Percentiles rank a stretch among this genome's conserved stretches.
Evolutionary conservation across 495 filamentous ascomycete genomes (phyloP).

Genomic region (Tuber umbilicatum): DNA sequence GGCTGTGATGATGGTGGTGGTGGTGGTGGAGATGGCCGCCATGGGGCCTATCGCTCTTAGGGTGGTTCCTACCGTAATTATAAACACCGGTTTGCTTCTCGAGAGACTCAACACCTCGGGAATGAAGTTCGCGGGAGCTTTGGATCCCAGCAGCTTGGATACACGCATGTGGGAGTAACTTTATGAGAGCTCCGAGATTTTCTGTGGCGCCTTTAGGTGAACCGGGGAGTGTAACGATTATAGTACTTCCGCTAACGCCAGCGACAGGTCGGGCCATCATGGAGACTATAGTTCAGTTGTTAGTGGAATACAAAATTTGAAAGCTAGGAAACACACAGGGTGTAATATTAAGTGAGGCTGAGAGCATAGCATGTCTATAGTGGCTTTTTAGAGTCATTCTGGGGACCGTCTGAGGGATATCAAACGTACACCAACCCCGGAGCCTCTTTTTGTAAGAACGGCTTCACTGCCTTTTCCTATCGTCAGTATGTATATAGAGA

Average conservation of each 20-base stretch:
- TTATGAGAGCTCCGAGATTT: slow-evolving; percentile 86
- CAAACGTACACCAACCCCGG: slow-evolving; percentile 70
- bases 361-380: slow-evolving; percentile 79
- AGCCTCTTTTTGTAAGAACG: slow-evolving; percentile 78
- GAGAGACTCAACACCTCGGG: slow-evolving; percentile 71
- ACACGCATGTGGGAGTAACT: slow-evolving; percentile 87
- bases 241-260: slow-evolving; percentile 71
- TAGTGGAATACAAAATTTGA: background rate
- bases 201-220: slow-evolving; percentile 96
- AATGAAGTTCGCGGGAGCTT: slow-evolving; percentile 73
- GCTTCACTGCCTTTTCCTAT: slow-evolving; percentile 61
- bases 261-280: slow-evolving; percentile 95
- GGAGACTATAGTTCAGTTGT: slow-evolving; percentile 57
- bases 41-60: slow-evolving; percentile 19
- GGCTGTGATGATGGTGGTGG: slow-evolving; percentile 54
- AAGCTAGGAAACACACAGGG: slow-evolving; percentile 59
- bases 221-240: slow-evolving; percentile 87
- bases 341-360: slow-evolving; percentile 75
- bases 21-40: slow-evolving; percentile 49
- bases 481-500: slow-evolving; percentile 8
- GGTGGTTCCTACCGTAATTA: slow-evolving; percentile 17
- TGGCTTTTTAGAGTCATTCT: slow-evolving; percentile 1
- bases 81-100: slow-evolving; percentile 73
- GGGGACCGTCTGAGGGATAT: background rate
- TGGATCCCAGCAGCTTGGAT: slow-evolving; percentile 69